Base-by-base conservation (phyloP, 345 rosid species). In the Ceriops tagal region DNA sequence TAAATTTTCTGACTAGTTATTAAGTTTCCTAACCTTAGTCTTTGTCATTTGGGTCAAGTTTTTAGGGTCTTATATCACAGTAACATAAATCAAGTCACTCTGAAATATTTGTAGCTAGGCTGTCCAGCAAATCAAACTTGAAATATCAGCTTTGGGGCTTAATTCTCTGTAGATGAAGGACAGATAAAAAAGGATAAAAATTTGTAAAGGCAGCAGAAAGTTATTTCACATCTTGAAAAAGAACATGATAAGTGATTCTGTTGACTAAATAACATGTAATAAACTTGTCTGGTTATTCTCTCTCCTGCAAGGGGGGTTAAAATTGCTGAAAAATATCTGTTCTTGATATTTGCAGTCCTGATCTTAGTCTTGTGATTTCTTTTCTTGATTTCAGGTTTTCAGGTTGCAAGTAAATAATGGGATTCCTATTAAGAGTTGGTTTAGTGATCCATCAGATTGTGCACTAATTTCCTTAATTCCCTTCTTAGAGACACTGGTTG, bases 351-450 rank as follows among this genome's bases (percentile, higher is more conserved):
- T 47, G 60, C 30, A 21, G 18, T 66, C 60, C 70, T 67, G 64
- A 77, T 68, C 58, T 39, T 65, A 52, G 57, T 69, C 27, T 53
- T 65, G 21, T 71, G 18, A 22, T 71, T 6, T 57, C 64, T 64
- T 65, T 64, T 61, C 52, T 64, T 69, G 73, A 51, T 86, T 86
- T 77, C 87, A 92, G 96, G 96, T 88, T 65, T 92, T 87, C 88
- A 88, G 90, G 79, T 82, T 90, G 90, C 99, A 95, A 81, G 85
- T 90, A 70, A 85, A 88, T 81, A 95, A 95, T 58, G 99, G 96
- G 76, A 95, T 92, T 78, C 99, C 99, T 53, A 95, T 95, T 68
- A 84, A 84, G 87, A 95, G 99, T 82, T 92, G 97, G 99, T 92
- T 85, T 51, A 86, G 85, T 79, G 99, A 95, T 76, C 89, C 93